Percentiles rank a stretch among this genome's conserved stretches.
Conservation (phyloP, 2,329 filamentous ascomycete species). For the Arachnomyces sp. region DNA sequence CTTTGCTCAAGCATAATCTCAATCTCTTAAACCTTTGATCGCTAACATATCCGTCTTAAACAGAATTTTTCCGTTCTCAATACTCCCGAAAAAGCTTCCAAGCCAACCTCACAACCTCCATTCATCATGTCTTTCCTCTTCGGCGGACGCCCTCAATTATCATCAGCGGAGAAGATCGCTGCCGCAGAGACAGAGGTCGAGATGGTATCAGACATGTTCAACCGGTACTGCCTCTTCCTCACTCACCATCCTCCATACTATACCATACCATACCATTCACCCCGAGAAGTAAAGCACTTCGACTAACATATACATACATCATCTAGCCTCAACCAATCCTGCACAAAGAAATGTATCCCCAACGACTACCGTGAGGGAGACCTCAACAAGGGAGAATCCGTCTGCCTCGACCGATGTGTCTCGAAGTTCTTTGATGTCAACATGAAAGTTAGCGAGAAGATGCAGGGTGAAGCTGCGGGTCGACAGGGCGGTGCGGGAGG, state of each 20-base stretch:
- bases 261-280: neutral
- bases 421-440: slow-evolving; percentile 99
- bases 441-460: slow-evolving; percentile 93
- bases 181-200: slow-evolving; percentile 96
- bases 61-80: neutral
- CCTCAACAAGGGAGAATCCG: slow-evolving; percentile 96
- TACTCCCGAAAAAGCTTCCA: slow-evolving; percentile 1
- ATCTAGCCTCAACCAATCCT: slow-evolving; percentile 71
- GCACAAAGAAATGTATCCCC: slow-evolving; percentile 89
- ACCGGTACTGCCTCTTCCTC: slow-evolving; percentile 58
- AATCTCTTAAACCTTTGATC: neutral
- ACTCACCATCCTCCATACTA: slow-evolving; percentile 3
- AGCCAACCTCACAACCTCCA: slow-evolving; percentile 5
- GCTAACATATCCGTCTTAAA: neutral
- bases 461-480: slow-evolving; percentile 75
- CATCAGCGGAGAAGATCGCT: slow-evolving; percentile 94
- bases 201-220: slow-evolving; percentile 96
- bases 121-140: slow-evolving; percentile 63
- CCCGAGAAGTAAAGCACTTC: neutral
- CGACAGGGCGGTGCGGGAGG: slow-evolving; percentile 51
- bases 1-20: too few relatives aligned
- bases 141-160: slow-evolving; percentile 68
- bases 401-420: slow-evolving; percentile 95
- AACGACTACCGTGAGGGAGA: slow-evolving; percentile 89
- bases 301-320: neutral